Base-by-base conservation (phyloP, 176 grass and related monocot genomes). In the Triticum dicoccoides region DNA sequence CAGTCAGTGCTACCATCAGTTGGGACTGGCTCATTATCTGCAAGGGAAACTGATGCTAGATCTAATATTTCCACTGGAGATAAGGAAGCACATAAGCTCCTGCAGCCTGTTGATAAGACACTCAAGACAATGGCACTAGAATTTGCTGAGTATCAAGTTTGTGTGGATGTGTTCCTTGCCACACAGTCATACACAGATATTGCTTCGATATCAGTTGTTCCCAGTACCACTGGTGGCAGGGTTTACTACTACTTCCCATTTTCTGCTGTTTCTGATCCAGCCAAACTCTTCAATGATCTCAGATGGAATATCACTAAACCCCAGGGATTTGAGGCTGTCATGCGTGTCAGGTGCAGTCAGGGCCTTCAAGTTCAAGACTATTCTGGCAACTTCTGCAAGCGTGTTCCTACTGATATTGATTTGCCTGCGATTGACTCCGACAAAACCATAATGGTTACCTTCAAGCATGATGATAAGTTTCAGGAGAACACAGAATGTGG, bases 271-370 rank as follows among this genome's bases (percentile, higher is more conserved):
- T 89, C 90, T 83, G 92, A 97, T 97, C 90, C 95, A 73, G 90
- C 90, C 12, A 97, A 94, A 82, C 92, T 97, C 49, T 97, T 94
- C 77, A 97, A 97, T 41, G 95, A 97, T 91, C 95, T 97, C 69
- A 92, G 90, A 97, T 97, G 95, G 95, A 97, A 94, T 83, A 65
- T 97, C 59, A 97, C 78, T 87, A 97, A 92, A 78, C 95, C 95
- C 49, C 95, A 97, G 86, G 95, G 95, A 81, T 97, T 97, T 86
- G 95, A 97, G 90, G 92, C 95, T 81, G 95, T 97, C 83, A 97
- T 97, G 95, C 95, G 95, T 84, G 95, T 97, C 71, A 87, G 95
- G 88, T 97, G 95, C 73, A 91, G 92, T 69, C 88, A 94, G 94
- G 95, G 95, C 2, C 88, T 97, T 78, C 90, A 97, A 92, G 88